phyloP scores from a whole-genome alignment of 768 basidiomycete genomes.

The Udeniomyces megalosporus region DNA sequence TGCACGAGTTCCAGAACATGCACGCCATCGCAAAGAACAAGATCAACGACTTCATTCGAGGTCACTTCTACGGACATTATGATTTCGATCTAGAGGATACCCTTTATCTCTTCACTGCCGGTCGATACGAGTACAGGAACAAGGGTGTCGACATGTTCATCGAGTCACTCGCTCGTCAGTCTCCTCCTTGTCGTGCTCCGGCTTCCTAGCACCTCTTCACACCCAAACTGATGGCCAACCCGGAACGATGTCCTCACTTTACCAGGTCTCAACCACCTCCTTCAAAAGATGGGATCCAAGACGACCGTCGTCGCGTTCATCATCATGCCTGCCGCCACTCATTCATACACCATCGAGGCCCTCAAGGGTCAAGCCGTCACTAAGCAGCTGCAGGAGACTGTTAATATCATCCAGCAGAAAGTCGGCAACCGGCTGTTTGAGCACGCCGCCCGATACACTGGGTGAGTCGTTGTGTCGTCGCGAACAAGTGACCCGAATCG shows the following conservation, averaged over 20 bases:
- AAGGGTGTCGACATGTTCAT: constrained; percentile 99
- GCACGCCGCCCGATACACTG: constrained; percentile 79
- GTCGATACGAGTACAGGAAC: constrained; percentile 96
- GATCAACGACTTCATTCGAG: constrained; percentile 92
- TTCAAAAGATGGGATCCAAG: constrained; percentile 48
- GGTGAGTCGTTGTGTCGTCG: constrained; percentile 36
- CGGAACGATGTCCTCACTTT: neutral
- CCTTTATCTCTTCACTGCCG: constrained; percentile 90
- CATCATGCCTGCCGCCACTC: constrained; percentile 92
- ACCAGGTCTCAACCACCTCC: constrained; percentile 43
- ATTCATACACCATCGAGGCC: constrained; percentile 93
- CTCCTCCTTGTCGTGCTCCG: neutral
- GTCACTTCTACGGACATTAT: constrained; percentile 95
- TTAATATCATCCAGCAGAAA: constrained; percentile 84
- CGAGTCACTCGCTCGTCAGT: constrained; percentile 70
- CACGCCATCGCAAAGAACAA: constrained; percentile 89
- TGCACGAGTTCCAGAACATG: constrained; percentile 97
- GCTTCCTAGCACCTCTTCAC: neutral
- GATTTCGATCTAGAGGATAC: constrained; percentile 77
- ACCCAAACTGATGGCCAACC: neutral
- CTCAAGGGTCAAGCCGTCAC: constrained; percentile 95
- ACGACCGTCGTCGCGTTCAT: constrained; percentile 93
- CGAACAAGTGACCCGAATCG: neutral
- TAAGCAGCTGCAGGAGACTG: constrained; percentile 88
- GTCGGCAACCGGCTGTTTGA: constrained; percentile 87